Evolutionary conservation across 176 grass and related monocot genomes (phyloP).

Genomic region (Triticum turgidum): DNA sequence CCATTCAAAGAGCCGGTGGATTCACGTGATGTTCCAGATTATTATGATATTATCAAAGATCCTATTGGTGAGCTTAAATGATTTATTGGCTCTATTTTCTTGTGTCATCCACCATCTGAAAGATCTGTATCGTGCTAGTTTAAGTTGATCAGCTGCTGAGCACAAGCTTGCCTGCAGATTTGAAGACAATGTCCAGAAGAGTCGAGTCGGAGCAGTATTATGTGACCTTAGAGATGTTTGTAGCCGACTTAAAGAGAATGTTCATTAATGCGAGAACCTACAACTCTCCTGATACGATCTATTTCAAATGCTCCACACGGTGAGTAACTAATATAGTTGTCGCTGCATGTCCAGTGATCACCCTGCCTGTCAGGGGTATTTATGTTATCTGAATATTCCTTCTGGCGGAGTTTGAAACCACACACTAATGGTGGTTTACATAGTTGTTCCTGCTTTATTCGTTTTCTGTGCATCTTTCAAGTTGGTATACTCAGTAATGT

Average conservation of each 20-base stretch:
- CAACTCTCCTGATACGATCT: constrained; percentile 94
- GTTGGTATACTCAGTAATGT: neutral
- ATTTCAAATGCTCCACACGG: constrained; percentile 93
- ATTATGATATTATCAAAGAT: constrained; percentile 99
- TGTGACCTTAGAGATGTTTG: constrained; percentile 98
- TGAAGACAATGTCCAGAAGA: constrained; percentile 90
- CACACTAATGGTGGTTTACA: neutral
- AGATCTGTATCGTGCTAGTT: neutral
- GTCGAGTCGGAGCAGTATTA: constrained; percentile 95
- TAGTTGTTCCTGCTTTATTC: neutral
- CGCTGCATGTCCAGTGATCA: neutral
- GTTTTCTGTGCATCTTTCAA: neutral
- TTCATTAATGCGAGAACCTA: constrained; percentile 87
- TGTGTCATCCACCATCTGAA: neutral
- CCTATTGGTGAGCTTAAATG: constrained; percentile 70
- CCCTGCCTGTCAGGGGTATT: neutral
- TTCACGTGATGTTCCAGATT: constrained; percentile 92
- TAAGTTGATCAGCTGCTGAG: constrained; percentile 7
- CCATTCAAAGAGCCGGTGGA: constrained; percentile 98
- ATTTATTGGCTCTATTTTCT: constrained; percentile 1
- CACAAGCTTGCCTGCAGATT: constrained; percentile 52
- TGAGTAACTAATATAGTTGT: constrained; percentile 10
- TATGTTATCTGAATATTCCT: constrained; percentile 17
- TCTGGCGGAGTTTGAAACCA: neutral
- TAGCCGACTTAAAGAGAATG: constrained; percentile 94